Evolutionary conservation across 2,329 filamentous ascomycete species (phyloP).

Genomic region (Hymenoscyphus fructigenus): DNA sequence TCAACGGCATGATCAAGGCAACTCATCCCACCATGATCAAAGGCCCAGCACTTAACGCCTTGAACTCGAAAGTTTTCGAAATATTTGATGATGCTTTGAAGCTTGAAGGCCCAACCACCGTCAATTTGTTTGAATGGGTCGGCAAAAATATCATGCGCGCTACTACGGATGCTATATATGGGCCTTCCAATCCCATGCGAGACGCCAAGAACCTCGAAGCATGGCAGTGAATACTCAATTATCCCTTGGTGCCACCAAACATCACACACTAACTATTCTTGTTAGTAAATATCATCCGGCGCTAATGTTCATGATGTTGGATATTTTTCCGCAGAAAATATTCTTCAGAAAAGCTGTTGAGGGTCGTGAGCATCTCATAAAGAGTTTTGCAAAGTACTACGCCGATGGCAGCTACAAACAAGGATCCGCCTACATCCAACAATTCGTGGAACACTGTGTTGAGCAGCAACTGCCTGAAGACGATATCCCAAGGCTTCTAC

Average conservation of each 20-base stretch:
- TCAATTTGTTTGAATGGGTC: constrained; percentile 41
- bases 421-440: not conserved
- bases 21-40: constrained; percentile 9
- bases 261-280: not conserved
- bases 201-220: constrained; percentile 6
- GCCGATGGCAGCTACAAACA: constrained; percentile 7
- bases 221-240: constrained; percentile 5
- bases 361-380: constrained; percentile 7
- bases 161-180: constrained; percentile 43
- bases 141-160: constrained; percentile 40
- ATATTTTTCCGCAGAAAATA: not conserved
- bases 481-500: constrained; percentile 4
- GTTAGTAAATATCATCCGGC: not conserved
- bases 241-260: not conserved
- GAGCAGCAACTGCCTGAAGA: not conserved
- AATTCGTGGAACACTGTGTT: constrained; percentile 2
- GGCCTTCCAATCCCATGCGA: constrained; percentile 41
- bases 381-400: constrained; percentile 5
- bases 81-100: not conserved
- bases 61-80: constrained; percentile 9
- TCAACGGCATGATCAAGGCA: constrained; percentile 6
- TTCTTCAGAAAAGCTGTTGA: constrained; percentile 1
- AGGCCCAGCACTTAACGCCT: constrained; percentile 13
- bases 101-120: constrained; percentile 26
- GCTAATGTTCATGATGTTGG: constrained; percentile 5